Base-by-base conservation (phyloP, 1,284 basidiomycete genomes). In the Schizophyllum amplum region DNA sequence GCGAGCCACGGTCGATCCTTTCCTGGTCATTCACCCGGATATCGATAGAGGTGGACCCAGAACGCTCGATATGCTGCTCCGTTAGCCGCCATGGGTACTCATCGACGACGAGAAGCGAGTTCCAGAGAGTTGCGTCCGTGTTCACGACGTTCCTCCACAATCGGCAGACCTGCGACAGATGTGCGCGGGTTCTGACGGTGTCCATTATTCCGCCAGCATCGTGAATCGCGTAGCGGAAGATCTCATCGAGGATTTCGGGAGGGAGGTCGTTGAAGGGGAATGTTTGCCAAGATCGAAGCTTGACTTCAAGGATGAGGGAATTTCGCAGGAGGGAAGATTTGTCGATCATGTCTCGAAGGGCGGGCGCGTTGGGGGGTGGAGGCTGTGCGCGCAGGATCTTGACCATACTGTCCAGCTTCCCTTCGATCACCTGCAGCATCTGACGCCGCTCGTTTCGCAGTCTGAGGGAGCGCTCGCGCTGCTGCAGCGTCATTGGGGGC, bases 211-310 rank as follows among this genome's bases (percentile, higher is more conserved):
- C 33, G 33, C 33, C 33, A 25, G 73, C 53, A 5, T 75, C 69
- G 78, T 78, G 81, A 47, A 73, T 72, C 51, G 78, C 75, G 60
- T 72, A 71, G 56, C 77, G 78, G 62, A 88, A 80, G 60, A 88
- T 85, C 55, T 78, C 75, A 66, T 68, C 67, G 56, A 87, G 67
- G 57, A 88, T 81, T 65, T 87, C 86, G 33, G 69, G 63, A 2
- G 86, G 85, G 13, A 87, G 72, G 47, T 80, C 72, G 65, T 79
- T 77, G 57, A 87, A 7, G 47, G 76, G 77, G 66, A 87, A 86
- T 46, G 72, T 55, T 47, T 69, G 67, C 68, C 71, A 80, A 51
- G 68, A 69, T 15, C 52, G 52, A 5, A 71, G 13, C 13, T 42
- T 42, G 33, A 4, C 2, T 17, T 42, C 33, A 9, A 17, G 11